phyloP scores from a whole-genome alignment of 2,329 filamentous ascomycete genomes.

The Knufia petricola region DNA sequence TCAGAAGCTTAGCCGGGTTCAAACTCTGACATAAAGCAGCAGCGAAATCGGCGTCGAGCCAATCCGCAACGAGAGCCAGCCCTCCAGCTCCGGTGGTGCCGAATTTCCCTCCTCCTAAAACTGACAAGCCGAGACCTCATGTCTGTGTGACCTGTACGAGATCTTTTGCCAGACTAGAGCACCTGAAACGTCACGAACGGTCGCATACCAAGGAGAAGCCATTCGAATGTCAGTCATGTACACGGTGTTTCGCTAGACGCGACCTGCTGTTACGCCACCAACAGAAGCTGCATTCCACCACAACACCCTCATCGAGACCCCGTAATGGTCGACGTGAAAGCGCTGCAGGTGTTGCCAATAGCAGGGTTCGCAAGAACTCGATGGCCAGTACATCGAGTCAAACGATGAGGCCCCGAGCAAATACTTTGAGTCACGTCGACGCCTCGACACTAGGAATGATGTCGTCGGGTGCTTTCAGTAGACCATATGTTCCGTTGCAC shows the following conservation, averaged over 20 bases:
- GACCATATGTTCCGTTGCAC: slow-evolving; percentile 41
- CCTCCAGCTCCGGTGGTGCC: slow-evolving; percentile 7
- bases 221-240: slow-evolving; percentile 92
- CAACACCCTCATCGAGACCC: slow-evolving; percentile 75
- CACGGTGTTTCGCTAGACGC: slow-evolving; percentile 85
- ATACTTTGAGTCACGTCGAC: slow-evolving; percentile 93
- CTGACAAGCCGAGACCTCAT: slow-evolving; percentile 92
- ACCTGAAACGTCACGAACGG: slow-evolving; percentile 92
- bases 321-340: slow-evolving; percentile 80
- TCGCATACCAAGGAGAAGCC: slow-evolving; percentile 99
- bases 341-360: slow-evolving; percentile 56
- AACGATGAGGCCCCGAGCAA: slow-evolving; percentile 76
- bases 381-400: slow-evolving; percentile 53
- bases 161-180: slow-evolving; percentile 89
- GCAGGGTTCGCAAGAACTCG: slow-evolving; percentile 85
- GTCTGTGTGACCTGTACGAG: slow-evolving; percentile 84
- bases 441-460: slow-evolving; percentile 63
- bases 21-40: background rate
- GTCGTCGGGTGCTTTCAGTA: slow-evolving; percentile 24
- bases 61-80: background rate
- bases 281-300: slow-evolving; percentile 94
- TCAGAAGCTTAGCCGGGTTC: background rate
- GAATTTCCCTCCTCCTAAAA: slow-evolving; percentile 65
- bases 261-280: slow-evolving; percentile 90
- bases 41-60: background rate